These are phyloP conservation scores for Apostasia shenzhenica DNA, from an alignment of 106 monocot species.

Conservation along the genomic window DNA sequence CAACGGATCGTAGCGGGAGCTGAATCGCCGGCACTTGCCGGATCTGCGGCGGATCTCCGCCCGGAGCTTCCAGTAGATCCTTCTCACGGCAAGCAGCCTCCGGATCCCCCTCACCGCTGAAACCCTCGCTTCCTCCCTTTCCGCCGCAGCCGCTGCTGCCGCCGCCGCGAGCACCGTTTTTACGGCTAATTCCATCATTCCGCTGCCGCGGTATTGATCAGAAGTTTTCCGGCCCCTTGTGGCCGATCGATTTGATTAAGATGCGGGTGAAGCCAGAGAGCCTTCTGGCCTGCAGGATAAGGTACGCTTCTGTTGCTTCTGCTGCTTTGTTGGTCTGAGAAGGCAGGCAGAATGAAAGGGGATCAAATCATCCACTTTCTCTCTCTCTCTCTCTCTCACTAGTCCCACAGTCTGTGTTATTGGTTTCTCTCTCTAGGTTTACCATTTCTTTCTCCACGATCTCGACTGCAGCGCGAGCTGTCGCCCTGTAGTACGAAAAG, in stretches of 20 bases:
- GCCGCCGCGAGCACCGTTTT: not conserved
- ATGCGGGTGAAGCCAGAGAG: not conserved
- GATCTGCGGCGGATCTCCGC: slow-evolving; percentile 2
- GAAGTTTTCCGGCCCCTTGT: not conserved
- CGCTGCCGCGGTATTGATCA: not conserved
- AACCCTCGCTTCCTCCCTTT: not conserved
- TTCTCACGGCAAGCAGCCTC: slow-evolving; percentile 7
- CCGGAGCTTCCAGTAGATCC: slow-evolving; percentile 10
- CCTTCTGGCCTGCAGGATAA: not conserved
- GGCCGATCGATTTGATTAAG: not conserved
- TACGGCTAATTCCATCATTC: not conserved
- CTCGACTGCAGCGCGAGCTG: slow-evolving; percentile 4
- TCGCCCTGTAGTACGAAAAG: not conserved
- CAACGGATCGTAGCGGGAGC: slow-evolving; percentile 20
- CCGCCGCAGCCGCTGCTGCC: not conserved
- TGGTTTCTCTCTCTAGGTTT: not conserved
- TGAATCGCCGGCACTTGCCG: slow-evolving; percentile 4
- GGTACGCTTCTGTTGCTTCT: not conserved
- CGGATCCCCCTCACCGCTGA: not conserved
- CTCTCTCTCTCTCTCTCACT: not conserved
- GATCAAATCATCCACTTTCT: not conserved
- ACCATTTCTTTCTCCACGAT: not conserved
- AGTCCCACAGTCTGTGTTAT: not conserved
- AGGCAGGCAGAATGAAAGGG: not conserved
- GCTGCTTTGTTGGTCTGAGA: not conserved